Evolutionary conservation across 805 yeast genomes (phyloP).

Genomic region (Yueomyces sp.): DNA sequence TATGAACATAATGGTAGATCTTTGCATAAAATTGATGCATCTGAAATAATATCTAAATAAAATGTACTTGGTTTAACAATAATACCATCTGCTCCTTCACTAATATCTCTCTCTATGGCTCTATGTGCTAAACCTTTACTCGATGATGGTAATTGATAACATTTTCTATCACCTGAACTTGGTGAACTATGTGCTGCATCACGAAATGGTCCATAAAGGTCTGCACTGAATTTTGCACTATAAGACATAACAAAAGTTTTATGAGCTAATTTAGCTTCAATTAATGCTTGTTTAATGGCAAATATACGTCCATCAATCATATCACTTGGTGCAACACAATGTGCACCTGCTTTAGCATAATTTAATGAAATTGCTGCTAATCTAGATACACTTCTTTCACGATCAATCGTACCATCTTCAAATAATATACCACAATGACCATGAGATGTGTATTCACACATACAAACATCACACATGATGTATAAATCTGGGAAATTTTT

Average conservation of each 20-base stretch:
- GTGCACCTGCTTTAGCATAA: constrained; percentile 91
- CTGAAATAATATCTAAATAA: constrained; percentile 80
- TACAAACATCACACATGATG: constrained; percentile 87
- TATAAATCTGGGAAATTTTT: constrained; percentile 66
- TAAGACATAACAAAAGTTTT: constrained; percentile 83
- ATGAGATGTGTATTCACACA: constrained; percentile 92
- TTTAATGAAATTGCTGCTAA: constrained; percentile 90
- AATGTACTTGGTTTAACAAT: constrained; percentile 95
- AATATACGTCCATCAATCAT: constrained; percentile 93
- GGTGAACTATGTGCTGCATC: constrained; percentile 95
- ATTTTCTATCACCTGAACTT: constrained; percentile 77
- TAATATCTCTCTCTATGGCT: constrained; percentile 73
- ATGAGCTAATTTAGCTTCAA: constrained; percentile 73
- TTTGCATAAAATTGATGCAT: constrained; percentile 67
- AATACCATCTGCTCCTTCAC: constrained; percentile 91
- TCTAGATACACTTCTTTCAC: constrained; percentile 63
- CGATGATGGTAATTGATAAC: constrained; percentile 87
- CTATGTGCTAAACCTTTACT: constrained; percentile 90
- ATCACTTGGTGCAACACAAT: constrained; percentile 93
- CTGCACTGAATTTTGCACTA: constrained; percentile 87
- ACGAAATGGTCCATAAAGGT: constrained; percentile 90
- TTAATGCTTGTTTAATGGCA: constrained; percentile 77
- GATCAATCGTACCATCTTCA: constrained; percentile 75
- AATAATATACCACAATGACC: constrained; percentile 94
- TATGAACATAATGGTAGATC: constrained; percentile 89